These are phyloP conservation scores for Rostrohypoxylon terebratum DNA, from an alignment of 495 filamentous ascomycete genomes.

Conservation along the genomic window DNA sequence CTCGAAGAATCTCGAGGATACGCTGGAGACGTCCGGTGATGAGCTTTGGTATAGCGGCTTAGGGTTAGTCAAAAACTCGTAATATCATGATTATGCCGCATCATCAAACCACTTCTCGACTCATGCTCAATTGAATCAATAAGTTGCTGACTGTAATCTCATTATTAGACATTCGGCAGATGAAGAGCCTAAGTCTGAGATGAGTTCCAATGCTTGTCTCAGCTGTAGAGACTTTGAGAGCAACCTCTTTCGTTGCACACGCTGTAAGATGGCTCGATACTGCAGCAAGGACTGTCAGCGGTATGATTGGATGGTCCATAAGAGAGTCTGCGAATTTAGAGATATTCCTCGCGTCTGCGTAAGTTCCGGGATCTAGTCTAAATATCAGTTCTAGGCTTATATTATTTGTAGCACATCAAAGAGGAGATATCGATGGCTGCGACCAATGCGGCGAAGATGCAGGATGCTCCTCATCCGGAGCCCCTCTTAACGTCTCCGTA, in stretches of 20 bases:
- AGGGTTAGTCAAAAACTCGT: slow-evolving; percentile 32
- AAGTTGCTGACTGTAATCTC: slow-evolving; percentile 15
- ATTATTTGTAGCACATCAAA: slow-evolving; percentile 6
- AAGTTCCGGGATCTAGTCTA: slow-evolving; percentile 8
- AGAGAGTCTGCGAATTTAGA: slow-evolving; percentile 20
- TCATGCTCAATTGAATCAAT: background rate
- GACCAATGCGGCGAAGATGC: background rate
- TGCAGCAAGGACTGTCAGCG: slow-evolving; percentile 28
- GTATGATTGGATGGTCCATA: slow-evolving; percentile 23
- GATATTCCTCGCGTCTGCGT: slow-evolving; percentile 21
- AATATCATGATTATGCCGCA: background rate
- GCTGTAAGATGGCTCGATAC: slow-evolving; percentile 36
- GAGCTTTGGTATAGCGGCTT: slow-evolving; percentile 39
- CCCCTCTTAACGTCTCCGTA: background rate
- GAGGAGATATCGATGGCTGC: background rate
- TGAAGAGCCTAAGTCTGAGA: slow-evolving; percentile 17
- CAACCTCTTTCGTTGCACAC: slow-evolving; percentile 6
- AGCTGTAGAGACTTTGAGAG: slow-evolving; percentile 18
- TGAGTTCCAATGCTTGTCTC: slow-evolving; percentile 28
- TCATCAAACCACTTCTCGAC: background rate
- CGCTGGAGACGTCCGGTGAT: slow-evolving; percentile 11
- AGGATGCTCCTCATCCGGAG: background rate
- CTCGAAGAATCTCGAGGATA: slow-evolving; percentile 20
- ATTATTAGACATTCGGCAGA: slow-evolving; percentile 26
- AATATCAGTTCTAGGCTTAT: slow-evolving; percentile 4